Evolutionary conservation across 2,329 filamentous ascomycete genomes (phyloP).

Genomic region (Trichoderma brevicompactum): DNA sequence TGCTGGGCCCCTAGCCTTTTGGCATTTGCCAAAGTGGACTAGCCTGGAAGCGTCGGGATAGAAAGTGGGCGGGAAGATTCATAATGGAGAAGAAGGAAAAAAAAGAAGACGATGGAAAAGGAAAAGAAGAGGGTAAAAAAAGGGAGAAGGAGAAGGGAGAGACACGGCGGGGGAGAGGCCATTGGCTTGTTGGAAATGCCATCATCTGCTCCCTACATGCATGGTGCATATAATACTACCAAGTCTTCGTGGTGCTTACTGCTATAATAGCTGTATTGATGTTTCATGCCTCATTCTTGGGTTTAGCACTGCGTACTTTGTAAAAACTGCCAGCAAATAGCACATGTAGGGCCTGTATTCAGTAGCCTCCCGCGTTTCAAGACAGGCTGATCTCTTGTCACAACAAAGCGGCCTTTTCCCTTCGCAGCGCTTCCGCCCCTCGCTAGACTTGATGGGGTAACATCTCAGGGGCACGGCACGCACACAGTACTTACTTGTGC

Average conservation of each 20-base stretch:
- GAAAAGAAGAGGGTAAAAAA: neutral
- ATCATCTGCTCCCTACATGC: constrained; percentile 17
- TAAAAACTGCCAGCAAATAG: too few relatives aligned
- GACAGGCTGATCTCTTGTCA: too few relatives aligned
- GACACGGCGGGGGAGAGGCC: neutral
- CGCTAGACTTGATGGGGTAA: constrained; percentile 25
- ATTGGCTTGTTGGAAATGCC: neutral
- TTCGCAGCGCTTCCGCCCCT: constrained; percentile 17
- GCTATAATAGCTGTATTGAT: too few relatives aligned
- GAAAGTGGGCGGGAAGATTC: neutral
- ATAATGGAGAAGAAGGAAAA: neutral
- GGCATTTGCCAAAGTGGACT: neutral
- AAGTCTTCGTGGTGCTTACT: too few relatives aligned
- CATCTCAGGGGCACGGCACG: constrained; percentile 24
- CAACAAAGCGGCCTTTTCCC: too few relatives aligned
- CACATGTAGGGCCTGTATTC: too few relatives aligned
- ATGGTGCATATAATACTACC: neutral
- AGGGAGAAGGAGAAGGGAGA: neutral
- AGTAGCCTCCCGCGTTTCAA: too few relatives aligned
- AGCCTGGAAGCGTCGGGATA: neutral
- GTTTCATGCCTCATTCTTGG: too few relatives aligned
- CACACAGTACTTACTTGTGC: neutral
- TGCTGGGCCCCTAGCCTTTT: neutral
- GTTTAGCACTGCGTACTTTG: too few relatives aligned
- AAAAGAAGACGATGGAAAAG: neutral